phyloP scores from a whole-genome alignment of 2,329 filamentous ascomycete genomes.

The Ophiocordyceps australis region DNA sequence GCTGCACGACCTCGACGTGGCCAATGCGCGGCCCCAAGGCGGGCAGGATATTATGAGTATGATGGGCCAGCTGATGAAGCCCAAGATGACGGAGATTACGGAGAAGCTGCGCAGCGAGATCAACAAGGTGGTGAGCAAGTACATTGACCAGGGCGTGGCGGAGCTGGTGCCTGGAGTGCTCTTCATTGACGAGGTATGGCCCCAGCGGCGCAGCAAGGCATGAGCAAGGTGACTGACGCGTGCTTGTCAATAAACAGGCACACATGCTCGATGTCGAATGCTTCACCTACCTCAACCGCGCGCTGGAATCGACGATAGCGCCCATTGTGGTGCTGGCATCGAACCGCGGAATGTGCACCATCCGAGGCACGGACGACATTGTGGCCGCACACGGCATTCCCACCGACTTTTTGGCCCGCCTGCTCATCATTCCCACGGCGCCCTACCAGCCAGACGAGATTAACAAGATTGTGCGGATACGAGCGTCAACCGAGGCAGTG shows the following conservation, averaged over 20 bases:
- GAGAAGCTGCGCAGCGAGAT: constrained; percentile 92
- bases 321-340: constrained; percentile 96
- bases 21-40: constrained; percentile 86
- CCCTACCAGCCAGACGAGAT: constrained; percentile 82
- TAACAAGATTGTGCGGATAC: constrained; percentile 74
- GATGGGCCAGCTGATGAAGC: constrained; percentile 99
- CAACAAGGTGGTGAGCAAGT: constrained; percentile 98
- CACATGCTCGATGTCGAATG: constrained; percentile 99
- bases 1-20: constrained; percentile 88
- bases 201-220: constrained; percentile 1
- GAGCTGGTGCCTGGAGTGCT: constrained; percentile 95
- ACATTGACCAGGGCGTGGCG: constrained; percentile 95
- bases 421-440: constrained; percentile 91
- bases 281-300: constrained; percentile 97
- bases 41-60: constrained; percentile 99
- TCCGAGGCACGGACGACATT: constrained; percentile 70
- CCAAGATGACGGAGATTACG: constrained; percentile 98
- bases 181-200: constrained; percentile 85
- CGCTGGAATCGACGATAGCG: constrained; percentile 86
- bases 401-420: constrained; percentile 76
- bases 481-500: constrained; percentile 66
- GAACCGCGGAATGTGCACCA: constrained; percentile 85
- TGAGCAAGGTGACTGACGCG: no score
- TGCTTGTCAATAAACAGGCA: constrained; percentile 57
- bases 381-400: constrained; percentile 86